These are phyloP conservation scores for Kockiozyma suomiensis DNA, from an alignment of 805 yeast species.

Conservation along the genomic window DNA sequence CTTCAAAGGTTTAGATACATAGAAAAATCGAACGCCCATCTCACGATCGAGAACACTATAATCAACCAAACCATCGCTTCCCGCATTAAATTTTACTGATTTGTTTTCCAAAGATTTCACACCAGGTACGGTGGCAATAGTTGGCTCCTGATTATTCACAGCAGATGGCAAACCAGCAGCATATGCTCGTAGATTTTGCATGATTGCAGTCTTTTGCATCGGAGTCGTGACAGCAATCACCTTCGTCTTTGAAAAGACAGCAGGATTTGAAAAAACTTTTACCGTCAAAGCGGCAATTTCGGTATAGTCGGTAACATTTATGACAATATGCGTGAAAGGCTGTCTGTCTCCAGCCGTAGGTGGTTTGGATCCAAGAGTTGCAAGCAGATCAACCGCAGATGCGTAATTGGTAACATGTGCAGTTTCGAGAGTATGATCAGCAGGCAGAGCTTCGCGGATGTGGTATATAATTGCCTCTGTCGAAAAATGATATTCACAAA, in stretches of 20 bases:
- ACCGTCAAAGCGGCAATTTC: constrained; percentile 30
- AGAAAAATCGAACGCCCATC: constrained; percentile 25
- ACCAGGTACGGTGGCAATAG: constrained; percentile 1
- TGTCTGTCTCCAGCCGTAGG: not conserved
- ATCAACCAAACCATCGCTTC: constrained; percentile 13
- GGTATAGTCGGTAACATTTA: constrained; percentile 36
- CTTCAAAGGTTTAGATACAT: constrained; percentile 32
- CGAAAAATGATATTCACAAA: constrained; percentile 39
- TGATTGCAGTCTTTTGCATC: constrained; percentile 36
- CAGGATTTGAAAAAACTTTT: constrained; percentile 19
- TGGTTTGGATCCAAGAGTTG: constrained; percentile 1
- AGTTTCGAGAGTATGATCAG: constrained; percentile 19
- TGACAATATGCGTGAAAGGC: constrained; percentile 40
- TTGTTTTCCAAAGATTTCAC: not conserved
- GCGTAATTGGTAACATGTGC: constrained; percentile 23
- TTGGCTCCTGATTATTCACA: not conserved
- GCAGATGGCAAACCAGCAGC: constrained; percentile 11
- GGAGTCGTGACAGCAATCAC: constrained; percentile 34
- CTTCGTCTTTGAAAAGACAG: constrained; percentile 23
- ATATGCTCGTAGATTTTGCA: constrained; percentile 28
- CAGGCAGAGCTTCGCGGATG: constrained; percentile 35
- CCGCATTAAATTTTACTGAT: not conserved
- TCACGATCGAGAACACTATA: constrained; percentile 21
- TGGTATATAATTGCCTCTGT: constrained; percentile 39
- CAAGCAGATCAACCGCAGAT: constrained; percentile 19